Base-by-base conservation (phyloP, 805 yeast species). In the Nakazawaea populi region DNA sequence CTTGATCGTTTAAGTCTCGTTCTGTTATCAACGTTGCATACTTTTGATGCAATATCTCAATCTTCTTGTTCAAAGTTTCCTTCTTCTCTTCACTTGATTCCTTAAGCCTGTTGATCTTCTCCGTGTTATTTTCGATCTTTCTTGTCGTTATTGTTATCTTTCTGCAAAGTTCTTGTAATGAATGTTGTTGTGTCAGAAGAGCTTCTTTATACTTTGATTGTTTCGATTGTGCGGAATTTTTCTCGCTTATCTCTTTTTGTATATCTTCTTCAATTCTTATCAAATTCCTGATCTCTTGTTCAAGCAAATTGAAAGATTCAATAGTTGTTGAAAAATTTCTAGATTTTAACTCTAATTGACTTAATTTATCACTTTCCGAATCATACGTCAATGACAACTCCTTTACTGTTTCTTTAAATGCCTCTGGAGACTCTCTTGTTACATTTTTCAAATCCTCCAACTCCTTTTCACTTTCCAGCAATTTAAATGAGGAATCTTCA, bases 401-500 rank as follows among this genome's bases (percentile, higher is more conserved):
- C 5, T 71, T 67, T 27, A 84, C 82, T 27, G 79, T 72, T 54
- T 73, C 73, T 32, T 69, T 68, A 28, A 86, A 67, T 37, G 76
- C 74, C 39, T 74, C 78, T 10, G 87, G 81, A 32, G 87, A 80
- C 41, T 83, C 83, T 39, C 78, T 74, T 3, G 83, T 72, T 58
- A 84, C 85, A 34, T 76, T 76, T 52, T 77, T 74, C 48, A 87
- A 68, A 54, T 77, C 79, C 36, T 82, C 88, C 27, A 81, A 65
- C 47, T 82, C 84, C 46, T 79, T 77, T 48, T 75, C 77, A 2
- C 80, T 63, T 51, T 84, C 89, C 11, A 78, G 66, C 14, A 81
- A 68, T 42, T 82, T 65, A 51, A 78, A 82, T 52, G 78, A 80
- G 50, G 77, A 75, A 53, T 82, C 83, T 56, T 87, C 89, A 7